Base-by-base conservation (phyloP, 768 basidiomycete genomes). In the Rickenella mellea region DNA sequence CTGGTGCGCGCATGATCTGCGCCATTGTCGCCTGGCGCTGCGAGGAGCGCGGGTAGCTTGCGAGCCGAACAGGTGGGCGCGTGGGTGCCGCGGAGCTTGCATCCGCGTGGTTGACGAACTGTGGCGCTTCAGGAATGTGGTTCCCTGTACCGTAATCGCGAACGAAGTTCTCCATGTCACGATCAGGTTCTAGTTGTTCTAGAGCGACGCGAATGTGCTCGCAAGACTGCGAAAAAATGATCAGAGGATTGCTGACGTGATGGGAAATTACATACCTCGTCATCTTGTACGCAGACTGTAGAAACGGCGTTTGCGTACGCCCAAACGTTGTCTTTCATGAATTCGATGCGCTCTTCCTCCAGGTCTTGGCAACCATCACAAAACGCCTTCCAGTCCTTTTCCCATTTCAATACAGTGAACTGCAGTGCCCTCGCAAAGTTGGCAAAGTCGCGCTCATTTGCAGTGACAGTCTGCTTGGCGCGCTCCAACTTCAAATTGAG, bases 291-390 rank as follows among this genome's bases (percentile, higher is more conserved):
- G 52, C 96, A 97, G 11, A 93, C 86, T 9, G 85, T 88, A 11
- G 93, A 96, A n/a, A 96, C 82, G 1, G 84, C 83, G 59, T 99
- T 99, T 0, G 96, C 92, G 58, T 89, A 97, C 6, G 79, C 76
- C 94, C 96, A 99, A 62, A 96, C 72, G 51, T 87, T 88, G 57
- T 93, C 89, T 64, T 94, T 97, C 68, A 85, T 80, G 57, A 94
- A 89, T 46, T 92, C 89, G 55, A 93, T 64, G n/a, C 96, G 76
- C 45, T 92, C 83, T 52, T 97, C 92, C 55, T 99, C 96, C 39
- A 96, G 64, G 64, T 99, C 96, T 62, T 99, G 96, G 48, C 89
- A 89, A 32, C 76, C 77, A 60, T 99, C 96, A 55, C 90, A 93
- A 63, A 96, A 98, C 2, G 67, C 67, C 61, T 88, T 93, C 96